Percentiles rank a stretch among this genome's conserved stretches.
These are phyloP conservation scores for Pseudozyma flocculosa DNA, from an alignment of 1,284 basidiomycete genomes.

Conservation along the genomic window DNA sequence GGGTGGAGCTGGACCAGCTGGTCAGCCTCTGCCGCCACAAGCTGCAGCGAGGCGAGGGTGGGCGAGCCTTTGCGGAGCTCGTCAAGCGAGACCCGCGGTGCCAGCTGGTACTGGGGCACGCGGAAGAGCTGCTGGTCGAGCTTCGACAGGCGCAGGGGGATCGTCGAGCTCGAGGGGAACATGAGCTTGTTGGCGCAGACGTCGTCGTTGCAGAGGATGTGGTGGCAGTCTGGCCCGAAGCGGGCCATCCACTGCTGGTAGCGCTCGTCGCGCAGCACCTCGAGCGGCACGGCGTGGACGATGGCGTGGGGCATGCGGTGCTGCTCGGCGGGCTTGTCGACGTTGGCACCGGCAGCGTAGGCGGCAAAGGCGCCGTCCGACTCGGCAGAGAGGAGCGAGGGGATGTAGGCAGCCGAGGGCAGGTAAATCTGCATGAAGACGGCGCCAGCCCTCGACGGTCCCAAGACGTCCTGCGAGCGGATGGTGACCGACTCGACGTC, in stretches of 20 bases:
- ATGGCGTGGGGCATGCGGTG: conserved; percentile 62
- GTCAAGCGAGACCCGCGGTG: conserved; percentile 8
- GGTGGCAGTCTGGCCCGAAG: conserved; percentile 66
- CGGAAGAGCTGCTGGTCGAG: conserved; percentile 76
- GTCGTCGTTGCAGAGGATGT: conserved; percentile 63
- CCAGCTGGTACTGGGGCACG: conserved; percentile 64
- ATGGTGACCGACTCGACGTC: conserved; percentile 27
- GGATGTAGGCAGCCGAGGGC: conserved; percentile 70
- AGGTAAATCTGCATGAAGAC: conserved; percentile 62
- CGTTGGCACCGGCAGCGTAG: conserved; percentile 42
- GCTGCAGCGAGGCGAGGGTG: conserved; percentile 7
- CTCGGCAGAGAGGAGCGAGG: conserved; percentile 62
- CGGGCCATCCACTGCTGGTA: conserved; percentile 73
- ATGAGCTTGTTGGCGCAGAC: conserved; percentile 69
- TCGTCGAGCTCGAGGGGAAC: conserved; percentile 73
- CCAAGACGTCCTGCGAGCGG: conserved; percentile 53
- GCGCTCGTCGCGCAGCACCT: conserved; percentile 65
- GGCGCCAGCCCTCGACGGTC: conserved; percentile 71
- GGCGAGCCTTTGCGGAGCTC: background rate
- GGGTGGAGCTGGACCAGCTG: conserved; percentile 30
- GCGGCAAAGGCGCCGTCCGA: conserved; percentile 62
- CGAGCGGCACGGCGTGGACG: conserved; percentile 40
- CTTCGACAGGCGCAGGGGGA: conserved; percentile 71
- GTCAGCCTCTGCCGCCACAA: conserved; percentile 15
- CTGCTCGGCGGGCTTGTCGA: conserved; percentile 49